Conservation (phyloP, 192 early-diverging fungal species). For the Backusella mclennaniae region DNA sequence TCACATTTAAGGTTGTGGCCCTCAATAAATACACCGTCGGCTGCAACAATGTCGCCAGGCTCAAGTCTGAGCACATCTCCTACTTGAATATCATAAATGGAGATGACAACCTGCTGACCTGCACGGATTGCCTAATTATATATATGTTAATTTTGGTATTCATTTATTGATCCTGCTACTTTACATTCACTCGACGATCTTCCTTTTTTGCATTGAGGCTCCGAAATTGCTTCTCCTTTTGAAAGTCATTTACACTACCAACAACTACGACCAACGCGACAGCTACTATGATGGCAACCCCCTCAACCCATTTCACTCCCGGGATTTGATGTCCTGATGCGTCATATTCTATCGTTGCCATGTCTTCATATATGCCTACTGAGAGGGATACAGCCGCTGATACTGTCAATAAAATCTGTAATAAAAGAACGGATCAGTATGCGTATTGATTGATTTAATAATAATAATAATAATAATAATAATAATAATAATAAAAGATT, state of each 20-base stretch:
- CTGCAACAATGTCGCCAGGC: slow-evolving; percentile 90
- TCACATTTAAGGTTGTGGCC: slow-evolving; percentile 85
- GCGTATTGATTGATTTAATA: background rate
- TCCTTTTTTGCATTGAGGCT: slow-evolving; percentile 83
- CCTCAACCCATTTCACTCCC: slow-evolving; percentile 83
- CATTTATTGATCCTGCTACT: background rate
- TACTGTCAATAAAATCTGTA: slow-evolving; percentile 66
- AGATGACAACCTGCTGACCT: slow-evolving; percentile 65
- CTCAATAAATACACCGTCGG: slow-evolving; percentile 86
- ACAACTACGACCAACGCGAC: slow-evolving; percentile 75
- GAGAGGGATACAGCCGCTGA: slow-evolving; percentile 79
- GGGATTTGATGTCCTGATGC: slow-evolving; percentile 31
- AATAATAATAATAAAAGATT: background rate
- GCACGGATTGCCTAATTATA: slow-evolving; percentile 62
- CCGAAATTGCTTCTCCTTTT: slow-evolving; percentile 85
- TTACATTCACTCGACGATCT: slow-evolving; percentile 67
- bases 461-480: no score
- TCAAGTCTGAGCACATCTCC: slow-evolving; percentile 90
- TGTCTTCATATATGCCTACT: slow-evolving; percentile 82
- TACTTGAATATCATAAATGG: slow-evolving; percentile 77
- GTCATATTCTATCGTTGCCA: slow-evolving; percentile 41
- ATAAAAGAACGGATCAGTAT: background rate
- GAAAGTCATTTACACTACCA: slow-evolving; percentile 79
- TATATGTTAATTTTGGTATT: background rate
- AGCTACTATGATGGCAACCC: slow-evolving; percentile 79